These are phyloP conservation scores for Aspergillus novoparasiticus DNA, from an alignment of 2,329 filamentous ascomycete genomes.

Conservation along the genomic window DNA sequence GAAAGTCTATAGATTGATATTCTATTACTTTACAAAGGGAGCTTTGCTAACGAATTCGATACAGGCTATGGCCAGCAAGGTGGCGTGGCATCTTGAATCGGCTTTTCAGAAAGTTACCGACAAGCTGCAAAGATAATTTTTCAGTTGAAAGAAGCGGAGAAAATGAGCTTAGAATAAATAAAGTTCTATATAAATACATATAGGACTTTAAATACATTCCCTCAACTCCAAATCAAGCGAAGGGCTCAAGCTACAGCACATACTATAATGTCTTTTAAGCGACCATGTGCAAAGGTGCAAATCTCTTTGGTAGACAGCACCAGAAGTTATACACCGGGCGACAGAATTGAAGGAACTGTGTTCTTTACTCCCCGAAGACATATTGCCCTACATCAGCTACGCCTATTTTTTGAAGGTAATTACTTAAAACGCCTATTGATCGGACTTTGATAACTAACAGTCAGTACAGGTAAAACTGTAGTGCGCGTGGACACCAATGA, in stretches of 20 bases:
- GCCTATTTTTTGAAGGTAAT: slow-evolving; percentile 12
- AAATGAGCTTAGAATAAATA: not conserved
- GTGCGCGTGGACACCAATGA: slow-evolving; percentile 17
- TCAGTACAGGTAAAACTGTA: slow-evolving; percentile 12
- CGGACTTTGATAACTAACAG: not conserved
- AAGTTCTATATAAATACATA: not conserved
- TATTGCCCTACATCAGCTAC: slow-evolving; percentile 1
- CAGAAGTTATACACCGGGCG: slow-evolving; percentile 12
- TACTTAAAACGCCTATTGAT: no score
- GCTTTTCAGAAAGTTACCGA: not conserved
- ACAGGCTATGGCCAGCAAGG: not conserved
- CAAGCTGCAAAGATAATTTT: not conserved
- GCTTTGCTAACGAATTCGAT: not conserved
- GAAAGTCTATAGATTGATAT: not conserved
- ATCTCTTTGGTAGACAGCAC: not conserved
- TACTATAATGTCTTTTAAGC: not conserved
- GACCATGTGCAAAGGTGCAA: not conserved
- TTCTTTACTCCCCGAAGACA: slow-evolving; percentile 9
- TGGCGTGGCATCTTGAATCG: not conserved
- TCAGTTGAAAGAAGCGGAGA: not conserved
- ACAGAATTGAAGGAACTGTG: slow-evolving; percentile 16
- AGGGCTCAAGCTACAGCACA: not conserved
- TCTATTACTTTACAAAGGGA: not conserved
- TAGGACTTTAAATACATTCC: not conserved
- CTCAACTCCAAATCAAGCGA: not conserved